phyloP scores from a whole-genome alignment of 129 eudicot species.

The Lonicera japonica region DNA sequence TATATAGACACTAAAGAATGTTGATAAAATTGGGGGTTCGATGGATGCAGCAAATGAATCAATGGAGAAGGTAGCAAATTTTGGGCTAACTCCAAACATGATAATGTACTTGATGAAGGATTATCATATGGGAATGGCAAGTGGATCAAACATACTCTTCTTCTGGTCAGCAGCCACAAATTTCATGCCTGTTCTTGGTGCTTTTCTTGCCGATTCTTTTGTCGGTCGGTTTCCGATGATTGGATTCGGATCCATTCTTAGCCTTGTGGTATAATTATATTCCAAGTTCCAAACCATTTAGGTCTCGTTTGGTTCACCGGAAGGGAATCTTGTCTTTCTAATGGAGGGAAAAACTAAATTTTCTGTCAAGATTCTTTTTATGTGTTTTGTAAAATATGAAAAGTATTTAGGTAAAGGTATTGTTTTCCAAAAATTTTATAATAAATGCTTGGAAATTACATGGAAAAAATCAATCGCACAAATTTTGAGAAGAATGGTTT shows the following conservation, averaged over 20 bases:
- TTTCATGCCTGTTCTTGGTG: constrained; percentile 27
- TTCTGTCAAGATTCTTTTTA: too few species aligned
- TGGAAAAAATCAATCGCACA: too few species aligned
- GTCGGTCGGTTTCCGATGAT: constrained; percentile 29
- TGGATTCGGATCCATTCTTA: constrained; percentile 31
- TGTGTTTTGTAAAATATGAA: too few species aligned
- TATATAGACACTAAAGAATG: not conserved
- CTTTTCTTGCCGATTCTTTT: constrained; percentile 35
- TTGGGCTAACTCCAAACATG: constrained; percentile 33
- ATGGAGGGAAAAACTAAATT: too few species aligned
- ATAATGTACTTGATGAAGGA: constrained; percentile 27
- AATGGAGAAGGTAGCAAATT: constrained; percentile 33
- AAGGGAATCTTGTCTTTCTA: too few species aligned
- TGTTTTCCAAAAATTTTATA: too few species aligned
- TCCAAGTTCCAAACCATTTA: not conserved
- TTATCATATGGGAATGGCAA: constrained; percentile 28
- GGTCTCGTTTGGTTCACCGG: too few species aligned
- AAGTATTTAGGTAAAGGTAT: too few species aligned
- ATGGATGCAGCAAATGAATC: constrained; percentile 26
- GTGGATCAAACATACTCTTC: constrained; percentile 14
- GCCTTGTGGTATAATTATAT: constrained; percentile 18
- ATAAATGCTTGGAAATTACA: too few species aligned
- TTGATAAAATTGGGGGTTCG: not conserved
- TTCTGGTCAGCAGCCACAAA: constrained; percentile 19
- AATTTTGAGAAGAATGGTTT: too few species aligned